Conservation (phyloP, 176 grass and related monocot genomes). For the Cenchrus purpureus region DNA sequence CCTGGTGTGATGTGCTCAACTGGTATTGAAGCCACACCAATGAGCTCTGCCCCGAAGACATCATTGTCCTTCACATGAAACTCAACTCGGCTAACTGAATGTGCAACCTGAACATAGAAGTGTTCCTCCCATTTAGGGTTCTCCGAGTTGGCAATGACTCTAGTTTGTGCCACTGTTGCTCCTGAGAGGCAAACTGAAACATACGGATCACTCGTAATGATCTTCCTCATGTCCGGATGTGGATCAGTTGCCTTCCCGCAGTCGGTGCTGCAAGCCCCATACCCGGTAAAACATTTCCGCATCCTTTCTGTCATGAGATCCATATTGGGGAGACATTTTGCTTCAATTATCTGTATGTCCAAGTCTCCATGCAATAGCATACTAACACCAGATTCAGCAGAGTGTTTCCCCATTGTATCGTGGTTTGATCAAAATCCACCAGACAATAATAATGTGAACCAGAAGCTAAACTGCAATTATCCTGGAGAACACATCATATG, state of each 20-base stretch:
- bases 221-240: constrained; percentile 63
- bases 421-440: constrained; percentile 22
- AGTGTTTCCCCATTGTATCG: constrained; percentile 56
- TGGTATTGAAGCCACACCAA: constrained; percentile 77
- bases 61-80: constrained; percentile 96
- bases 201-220: constrained; percentile 96
- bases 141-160: constrained; percentile 85
- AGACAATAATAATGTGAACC: not conserved
- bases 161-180: constrained; percentile 86
- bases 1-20: constrained; percentile 66
- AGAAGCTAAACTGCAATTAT: constrained; percentile 32
- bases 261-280: constrained; percentile 55
- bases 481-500: constrained; percentile 39
- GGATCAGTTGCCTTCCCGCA: constrained; percentile 40
- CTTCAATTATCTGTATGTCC: constrained; percentile 92
- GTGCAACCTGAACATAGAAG: constrained; percentile 87
- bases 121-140: constrained; percentile 97
- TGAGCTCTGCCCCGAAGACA: constrained; percentile 90
- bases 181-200: constrained; percentile 88
- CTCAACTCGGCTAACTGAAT: constrained; percentile 70
- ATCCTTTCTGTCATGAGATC: constrained; percentile 86
- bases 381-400: constrained; percentile 37
- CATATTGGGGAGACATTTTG: constrained; percentile 91
- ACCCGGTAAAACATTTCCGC: constrained; percentile 75
- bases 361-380: constrained; percentile 81